Percentiles rank a stretch among this genome's conserved stretches.
phyloP scores from a whole-genome alignment of 2,329 filamentous ascomycete genomes.

The Aureobasidium subglaciale region DNA sequence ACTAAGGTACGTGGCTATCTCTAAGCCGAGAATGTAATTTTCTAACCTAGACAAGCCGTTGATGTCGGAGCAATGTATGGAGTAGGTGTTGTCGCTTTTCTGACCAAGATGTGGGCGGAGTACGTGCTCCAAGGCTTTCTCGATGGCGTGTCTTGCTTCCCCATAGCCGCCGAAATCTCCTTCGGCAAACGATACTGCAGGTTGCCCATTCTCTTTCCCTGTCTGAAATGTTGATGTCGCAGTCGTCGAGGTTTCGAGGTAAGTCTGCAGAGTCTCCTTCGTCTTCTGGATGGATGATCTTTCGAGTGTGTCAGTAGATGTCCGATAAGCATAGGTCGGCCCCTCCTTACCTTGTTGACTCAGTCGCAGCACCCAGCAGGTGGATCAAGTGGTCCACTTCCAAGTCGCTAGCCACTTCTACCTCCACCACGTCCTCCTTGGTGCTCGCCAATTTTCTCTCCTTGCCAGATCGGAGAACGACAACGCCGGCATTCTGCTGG shows the following conservation, averaged over 20 bases:
- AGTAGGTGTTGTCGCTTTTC: constrained; percentile 22
- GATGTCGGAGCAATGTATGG: constrained; percentile 30
- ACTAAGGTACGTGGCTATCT: constrained; percentile 28
- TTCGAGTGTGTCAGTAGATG: neutral
- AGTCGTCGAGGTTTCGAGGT: constrained; percentile 23
- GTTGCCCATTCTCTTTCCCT: constrained; percentile 26
- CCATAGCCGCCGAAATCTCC: constrained; percentile 23
- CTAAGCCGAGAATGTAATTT: constrained; percentile 31
- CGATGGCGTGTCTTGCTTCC: constrained; percentile 28
- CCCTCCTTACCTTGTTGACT: constrained; percentile 17
- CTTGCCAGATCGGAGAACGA: constrained; percentile 25
- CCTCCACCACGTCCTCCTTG: constrained; percentile 23
- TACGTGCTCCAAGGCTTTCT: constrained; percentile 25
- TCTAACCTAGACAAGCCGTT: constrained; percentile 31
- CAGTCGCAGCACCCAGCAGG: constrained; percentile 25
- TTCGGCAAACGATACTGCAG: constrained; percentile 23
- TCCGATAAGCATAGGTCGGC: neutral
- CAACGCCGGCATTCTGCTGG: constrained; percentile 22
- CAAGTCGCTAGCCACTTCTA: constrained; percentile 24
- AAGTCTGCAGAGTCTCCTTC: constrained; percentile 24
- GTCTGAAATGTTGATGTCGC: constrained; percentile 27
- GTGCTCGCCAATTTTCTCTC: constrained; percentile 22
- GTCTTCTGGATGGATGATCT: constrained; percentile 24
- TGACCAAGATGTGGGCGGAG: constrained; percentile 22
- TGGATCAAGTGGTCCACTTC: constrained; percentile 29